phyloP scores from a whole-genome alignment of 2,329 filamentous ascomycete genomes.

The Colletotrichum eremochloae region DNA sequence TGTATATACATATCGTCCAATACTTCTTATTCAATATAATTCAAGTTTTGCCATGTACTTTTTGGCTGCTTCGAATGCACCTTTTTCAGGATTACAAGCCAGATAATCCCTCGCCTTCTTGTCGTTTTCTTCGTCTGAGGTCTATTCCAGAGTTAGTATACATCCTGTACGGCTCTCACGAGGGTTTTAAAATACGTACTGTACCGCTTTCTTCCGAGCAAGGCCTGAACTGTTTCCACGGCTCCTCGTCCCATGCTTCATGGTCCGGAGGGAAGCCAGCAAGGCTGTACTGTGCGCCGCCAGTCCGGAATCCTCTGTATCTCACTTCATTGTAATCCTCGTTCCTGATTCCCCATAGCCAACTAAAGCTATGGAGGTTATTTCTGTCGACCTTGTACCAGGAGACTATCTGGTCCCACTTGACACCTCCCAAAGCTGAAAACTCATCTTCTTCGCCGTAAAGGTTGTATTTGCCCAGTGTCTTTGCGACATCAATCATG shows the following conservation, averaged over 20 bases:
- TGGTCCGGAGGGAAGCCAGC: neutral
- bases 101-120: neutral
- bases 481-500: neutral
- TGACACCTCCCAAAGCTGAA: neutral
- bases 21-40: neutral
- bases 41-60: neutral
- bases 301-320: neutral
- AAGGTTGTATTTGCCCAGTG: neutral
- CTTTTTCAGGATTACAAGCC: fast-evolving
- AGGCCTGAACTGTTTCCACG: neutral
- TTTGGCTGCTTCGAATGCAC: neutral
- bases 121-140: neutral
- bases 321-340: neutral
- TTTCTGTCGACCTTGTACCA: neutral
- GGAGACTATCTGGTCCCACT: neutral
- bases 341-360: neutral
- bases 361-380: neutral
- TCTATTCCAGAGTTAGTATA: neutral
- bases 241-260: neutral
- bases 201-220: neutral
- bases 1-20: no score
- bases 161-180: neutral
- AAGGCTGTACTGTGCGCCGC: neutral
- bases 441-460: neutral
- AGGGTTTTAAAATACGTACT: neutral